Evolutionary conservation across 1,284 basidiomycete genomes (phyloP).

Genomic region (Ganoderma sinense): DNA sequence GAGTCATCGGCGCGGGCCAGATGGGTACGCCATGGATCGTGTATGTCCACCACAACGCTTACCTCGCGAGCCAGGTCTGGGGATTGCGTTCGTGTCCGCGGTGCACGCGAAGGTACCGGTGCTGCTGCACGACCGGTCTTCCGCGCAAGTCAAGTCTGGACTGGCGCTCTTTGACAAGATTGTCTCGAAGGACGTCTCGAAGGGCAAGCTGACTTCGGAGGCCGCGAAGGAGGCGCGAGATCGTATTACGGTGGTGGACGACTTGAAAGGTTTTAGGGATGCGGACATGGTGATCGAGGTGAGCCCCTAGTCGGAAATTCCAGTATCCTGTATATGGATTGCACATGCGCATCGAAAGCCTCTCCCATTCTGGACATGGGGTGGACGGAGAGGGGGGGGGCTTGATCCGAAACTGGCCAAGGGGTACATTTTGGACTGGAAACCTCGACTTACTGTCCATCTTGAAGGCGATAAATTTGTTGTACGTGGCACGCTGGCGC

Average conservation of each 20-base stretch:
- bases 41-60: neutral
- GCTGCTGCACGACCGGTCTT: constrained; percentile 68
- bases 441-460: too few species aligned
- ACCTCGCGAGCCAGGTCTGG: constrained; percentile 55
- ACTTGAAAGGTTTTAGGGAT: constrained; percentile 64
- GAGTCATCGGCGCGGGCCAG: constrained; percentile 84
- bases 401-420: too few species aligned
- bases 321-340: neutral
- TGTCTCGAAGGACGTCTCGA: constrained; percentile 88
- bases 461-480: too few species aligned
- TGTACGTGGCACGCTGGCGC: too few species aligned
- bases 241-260: constrained; percentile 63
- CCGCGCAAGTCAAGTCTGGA: constrained; percentile 73
- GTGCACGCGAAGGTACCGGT: constrained; percentile 82
- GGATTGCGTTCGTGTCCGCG: constrained; percentile 88
- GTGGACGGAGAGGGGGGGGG: too few species aligned
- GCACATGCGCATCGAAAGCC: neutral
- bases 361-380: too few species aligned
- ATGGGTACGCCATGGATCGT: constrained; percentile 59
- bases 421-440: too few species aligned
- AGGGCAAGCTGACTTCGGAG: constrained; percentile 80
- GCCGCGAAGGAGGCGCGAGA: constrained; percentile 79
- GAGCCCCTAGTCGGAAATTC: constrained; percentile 27
- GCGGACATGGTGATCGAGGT: constrained; percentile 94
- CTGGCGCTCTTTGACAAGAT: constrained; percentile 81